Percentiles rank a stretch among this genome's conserved stretches.
Conservation (phyloP, 2,329 filamentous ascomycete species). For the Alternaria rosae region DNA sequence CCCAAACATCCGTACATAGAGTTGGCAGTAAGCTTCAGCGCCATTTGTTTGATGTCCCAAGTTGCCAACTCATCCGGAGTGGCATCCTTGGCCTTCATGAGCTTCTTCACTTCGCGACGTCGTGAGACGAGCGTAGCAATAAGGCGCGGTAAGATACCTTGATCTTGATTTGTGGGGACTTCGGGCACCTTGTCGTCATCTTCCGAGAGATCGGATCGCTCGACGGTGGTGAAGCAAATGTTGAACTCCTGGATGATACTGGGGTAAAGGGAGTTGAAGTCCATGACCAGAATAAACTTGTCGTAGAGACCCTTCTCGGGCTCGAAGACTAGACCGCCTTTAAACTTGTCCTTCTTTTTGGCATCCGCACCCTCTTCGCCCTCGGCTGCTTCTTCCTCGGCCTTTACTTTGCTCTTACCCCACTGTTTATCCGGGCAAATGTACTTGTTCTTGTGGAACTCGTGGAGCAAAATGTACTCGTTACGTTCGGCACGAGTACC, state of each 20-base stretch:
- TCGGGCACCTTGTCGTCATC: slow-evolving; percentile 90
- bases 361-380: slow-evolving; percentile 71
- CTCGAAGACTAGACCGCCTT: slow-evolving; percentile 97
- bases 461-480: slow-evolving; percentile 97
- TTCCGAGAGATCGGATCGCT: slow-evolving; percentile 73
- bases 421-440: slow-evolving; percentile 95
- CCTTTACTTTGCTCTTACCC: slow-evolving; percentile 76
- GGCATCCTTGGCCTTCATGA: slow-evolving; percentile 94
- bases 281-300: slow-evolving; percentile 98
- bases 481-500: slow-evolving; percentile 97
- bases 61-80: slow-evolving; percentile 86
- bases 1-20: slow-evolving; percentile 99
- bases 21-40: slow-evolving; percentile 95
- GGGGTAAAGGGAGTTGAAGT: slow-evolving; percentile 98
- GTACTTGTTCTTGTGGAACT: slow-evolving; percentile 96
- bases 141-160: slow-evolving; percentile 86
- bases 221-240: slow-evolving; percentile 98
- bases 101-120: slow-evolving; percentile 88
- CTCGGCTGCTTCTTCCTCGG: slow-evolving; percentile 75
- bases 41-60: slow-evolving; percentile 98
- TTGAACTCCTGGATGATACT: slow-evolving; percentile 99
- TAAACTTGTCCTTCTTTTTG: slow-evolving; percentile 99
- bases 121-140: slow-evolving; percentile 91
- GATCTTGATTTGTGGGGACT: slow-evolving; percentile 77
- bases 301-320: slow-evolving; percentile 97